Evolutionary conservation across 331 rosid species (phyloP).

Genomic region (Pyrus hybrid): DNA sequence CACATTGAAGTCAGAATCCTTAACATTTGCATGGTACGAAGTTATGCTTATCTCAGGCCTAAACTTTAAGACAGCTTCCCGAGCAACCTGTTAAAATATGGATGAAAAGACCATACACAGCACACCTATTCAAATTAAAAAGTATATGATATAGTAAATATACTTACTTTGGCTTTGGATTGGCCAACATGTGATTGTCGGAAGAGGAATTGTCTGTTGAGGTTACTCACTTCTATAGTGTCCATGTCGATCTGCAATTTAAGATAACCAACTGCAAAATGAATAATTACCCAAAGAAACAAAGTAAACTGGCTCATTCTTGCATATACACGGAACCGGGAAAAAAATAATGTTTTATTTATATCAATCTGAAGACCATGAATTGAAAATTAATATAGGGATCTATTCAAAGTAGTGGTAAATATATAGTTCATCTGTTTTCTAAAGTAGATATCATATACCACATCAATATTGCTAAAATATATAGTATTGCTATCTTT

Average conservation of each 20-base stretch:
- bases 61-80: slow-evolving; percentile 94
- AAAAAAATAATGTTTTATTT: not conserved
- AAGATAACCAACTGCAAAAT: slow-evolving; percentile 13
- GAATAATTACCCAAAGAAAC: not conserved
- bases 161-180: slow-evolving; percentile 86
- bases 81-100: slow-evolving; percentile 76
- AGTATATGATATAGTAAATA: slow-evolving; percentile 1
- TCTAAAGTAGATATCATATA: not conserved
- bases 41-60: slow-evolving; percentile 82
- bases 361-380: not conserved
- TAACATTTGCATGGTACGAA: slow-evolving; percentile 88
- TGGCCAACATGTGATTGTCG: slow-evolving; percentile 94
- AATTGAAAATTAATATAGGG: not conserved
- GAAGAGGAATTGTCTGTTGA: slow-evolving; percentile 95
- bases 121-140: slow-evolving; percentile 5
- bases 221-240: slow-evolving; percentile 99
- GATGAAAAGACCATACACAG: slow-evolving; percentile 21
- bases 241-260: slow-evolving; percentile 94
- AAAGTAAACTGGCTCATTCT: not conserved
- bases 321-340: not conserved
- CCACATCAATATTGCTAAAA: not conserved
- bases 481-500: not conserved
- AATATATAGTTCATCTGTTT: not conserved
- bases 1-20: slow-evolving; percentile 72
- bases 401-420: not conserved